A percentile compares a stretch with the other conserved stretches of the same genome.
Conservation (phyloP, 805 yeast species). For the Clavispora fructus region DNA sequence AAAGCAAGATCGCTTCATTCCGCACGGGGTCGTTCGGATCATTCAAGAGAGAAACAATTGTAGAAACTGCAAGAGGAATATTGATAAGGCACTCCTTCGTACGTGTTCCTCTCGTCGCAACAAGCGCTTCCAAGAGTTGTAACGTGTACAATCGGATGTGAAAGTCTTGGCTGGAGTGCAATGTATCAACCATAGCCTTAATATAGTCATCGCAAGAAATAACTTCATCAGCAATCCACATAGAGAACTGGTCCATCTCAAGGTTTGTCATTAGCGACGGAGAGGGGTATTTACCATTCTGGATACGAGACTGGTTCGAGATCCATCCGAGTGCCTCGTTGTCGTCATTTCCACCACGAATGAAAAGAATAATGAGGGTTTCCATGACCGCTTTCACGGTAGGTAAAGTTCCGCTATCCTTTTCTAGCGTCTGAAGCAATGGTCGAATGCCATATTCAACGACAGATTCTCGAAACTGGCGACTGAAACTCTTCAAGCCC, state of each 20-base stretch:
- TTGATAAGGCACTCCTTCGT: constrained; percentile 69
- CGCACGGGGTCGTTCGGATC: constrained; percentile 71
- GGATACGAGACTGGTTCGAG: constrained; percentile 65
- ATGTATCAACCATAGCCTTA: constrained; percentile 32
- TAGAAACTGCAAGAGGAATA: constrained; percentile 75
- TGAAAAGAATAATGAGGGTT: constrained; percentile 75
- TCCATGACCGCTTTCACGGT: constrained; percentile 78
- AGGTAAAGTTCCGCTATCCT: constrained; percentile 65
- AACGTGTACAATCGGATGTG: constrained; percentile 76
- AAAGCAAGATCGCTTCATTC: constrained; percentile 78
- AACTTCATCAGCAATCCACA: constrained; percentile 94
- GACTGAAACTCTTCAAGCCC: constrained; percentile 80
- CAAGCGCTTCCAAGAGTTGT: constrained; percentile 79
- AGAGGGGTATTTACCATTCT: constrained; percentile 75
- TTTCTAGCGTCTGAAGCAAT: constrained; percentile 56
- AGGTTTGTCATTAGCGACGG: constrained; percentile 57
- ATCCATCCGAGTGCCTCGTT: constrained; percentile 67
- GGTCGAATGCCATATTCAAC: constrained; percentile 82
- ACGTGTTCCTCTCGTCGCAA: constrained; percentile 66
- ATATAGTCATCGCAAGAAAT: constrained; percentile 46
- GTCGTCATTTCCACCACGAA: constrained; percentile 59
- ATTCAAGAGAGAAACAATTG: constrained; percentile 52
- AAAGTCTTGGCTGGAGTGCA: constrained; percentile 55
- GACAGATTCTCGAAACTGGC: constrained; percentile 86
- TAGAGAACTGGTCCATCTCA: constrained; percentile 74